Evolutionary conservation across 2,329 filamentous ascomycete species (phyloP).

Genomic region (Zasmidium citrigriseum): DNA sequence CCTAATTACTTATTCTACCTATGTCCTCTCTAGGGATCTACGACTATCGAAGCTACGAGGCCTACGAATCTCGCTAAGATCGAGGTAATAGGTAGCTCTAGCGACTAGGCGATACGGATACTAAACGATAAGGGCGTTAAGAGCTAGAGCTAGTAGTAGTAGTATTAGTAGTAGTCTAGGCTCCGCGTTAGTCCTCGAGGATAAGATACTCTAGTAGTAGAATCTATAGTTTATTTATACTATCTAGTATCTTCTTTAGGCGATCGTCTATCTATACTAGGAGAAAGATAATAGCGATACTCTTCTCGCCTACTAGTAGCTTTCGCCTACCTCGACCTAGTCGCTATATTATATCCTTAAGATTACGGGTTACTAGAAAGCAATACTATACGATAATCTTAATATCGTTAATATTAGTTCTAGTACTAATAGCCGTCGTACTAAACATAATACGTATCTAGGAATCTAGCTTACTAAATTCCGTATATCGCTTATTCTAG

Average conservation of each 20-base stretch:
- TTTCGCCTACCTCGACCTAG: neutral
- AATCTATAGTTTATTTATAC: neutral
- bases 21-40: neutral
- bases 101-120: neutral
- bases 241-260: neutral
- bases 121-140: neutral
- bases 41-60: neutral
- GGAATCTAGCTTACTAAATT: slow-evolving; percentile 1
- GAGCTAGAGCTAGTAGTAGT: neutral
- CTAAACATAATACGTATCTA: neutral
- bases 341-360: neutral
- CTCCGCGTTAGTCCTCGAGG: neutral
- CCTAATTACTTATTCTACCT: neutral
- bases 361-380: neutral
- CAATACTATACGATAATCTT: neutral
- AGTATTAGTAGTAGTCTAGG: neutral
- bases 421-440: neutral
- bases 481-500: neutral
- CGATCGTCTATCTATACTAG: neutral
- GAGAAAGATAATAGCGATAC: neutral
- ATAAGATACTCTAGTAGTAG: neutral
- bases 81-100: neutral
- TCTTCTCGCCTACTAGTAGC: neutral
- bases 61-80: no score
- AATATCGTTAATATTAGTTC: neutral